phyloP scores from a whole-genome alignment of 2,329 filamentous ascomycete genomes.

The Phyllosticta capitalensis region DNA sequence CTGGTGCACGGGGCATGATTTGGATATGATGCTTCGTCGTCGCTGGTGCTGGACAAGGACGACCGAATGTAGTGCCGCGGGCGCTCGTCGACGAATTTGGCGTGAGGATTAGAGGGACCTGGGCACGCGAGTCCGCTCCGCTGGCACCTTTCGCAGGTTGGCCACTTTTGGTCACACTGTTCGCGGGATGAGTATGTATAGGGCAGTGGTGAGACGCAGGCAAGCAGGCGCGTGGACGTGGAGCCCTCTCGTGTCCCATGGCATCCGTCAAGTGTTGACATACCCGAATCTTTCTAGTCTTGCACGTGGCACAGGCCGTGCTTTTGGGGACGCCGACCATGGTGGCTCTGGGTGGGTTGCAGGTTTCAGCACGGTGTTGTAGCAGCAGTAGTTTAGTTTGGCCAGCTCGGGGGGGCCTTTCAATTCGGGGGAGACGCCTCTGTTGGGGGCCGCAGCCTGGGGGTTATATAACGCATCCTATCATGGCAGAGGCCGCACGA shows the following conservation, averaged over 20 bases:
- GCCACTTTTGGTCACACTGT: constrained; percentile 27
- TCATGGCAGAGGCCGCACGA: not conserved
- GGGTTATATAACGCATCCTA: not conserved
- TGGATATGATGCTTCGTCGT: not conserved
- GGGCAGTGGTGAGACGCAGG: not conserved
- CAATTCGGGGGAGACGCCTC: not conserved
- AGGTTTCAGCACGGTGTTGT: not conserved
- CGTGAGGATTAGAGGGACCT: constrained; percentile 15
- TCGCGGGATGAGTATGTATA: constrained; percentile 8
- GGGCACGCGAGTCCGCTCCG: constrained; percentile 26
- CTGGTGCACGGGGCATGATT: constrained; percentile 4
- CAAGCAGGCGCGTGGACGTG: not conserved
- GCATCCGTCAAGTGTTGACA: not conserved
- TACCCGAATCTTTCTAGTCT: constrained; percentile 8
- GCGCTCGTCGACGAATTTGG: constrained; percentile 9
- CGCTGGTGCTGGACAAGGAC: not conserved
- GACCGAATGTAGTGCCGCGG: not conserved
- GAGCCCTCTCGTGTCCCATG: not conserved
- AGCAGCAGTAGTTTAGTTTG: not conserved
- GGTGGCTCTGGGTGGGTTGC: not conserved
- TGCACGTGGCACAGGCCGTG: constrained; percentile 7
- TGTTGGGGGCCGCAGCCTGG: not conserved
- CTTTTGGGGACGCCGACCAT: constrained; percentile 11
- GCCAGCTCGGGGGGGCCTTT: not conserved
- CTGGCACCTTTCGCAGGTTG: constrained; percentile 24